Base-by-base conservation (phyloP, 805 yeast species). In the Candida morakotiae region DNA sequence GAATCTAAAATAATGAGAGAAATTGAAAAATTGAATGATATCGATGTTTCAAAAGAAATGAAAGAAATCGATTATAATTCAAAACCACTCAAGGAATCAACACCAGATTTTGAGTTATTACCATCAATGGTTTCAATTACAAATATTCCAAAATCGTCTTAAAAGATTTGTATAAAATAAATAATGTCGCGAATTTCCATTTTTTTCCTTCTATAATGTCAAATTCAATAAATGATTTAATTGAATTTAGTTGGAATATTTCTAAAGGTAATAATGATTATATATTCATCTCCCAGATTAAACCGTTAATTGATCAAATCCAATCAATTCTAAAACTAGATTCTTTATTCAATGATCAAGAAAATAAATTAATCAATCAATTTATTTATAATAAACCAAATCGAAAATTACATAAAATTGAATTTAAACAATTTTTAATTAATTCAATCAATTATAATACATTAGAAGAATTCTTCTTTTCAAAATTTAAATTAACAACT, bases 211-310 rank as follows among this genome's bases (percentile, higher is more conserved):
- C 4, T 26, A 9, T 14, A 26, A 7, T 9, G 7, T 11, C 16
- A 26, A 15, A 6, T 29, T 23, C 35, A 15, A 37, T 48, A 11
- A 54, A 53, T 24, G 49, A 46, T n/a, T 43, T 56, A 21, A 36
- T 57, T 4, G 45, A 45, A 17, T 37, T 30, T 13, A 46, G 56
- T 37, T 58, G 62, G 60, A 31, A 37, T 4, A 34, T 42, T n/a
- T 39, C 37, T 9, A 26, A 29, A 31, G 37, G 38, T n/a, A 47
- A 44, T 21, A 9, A 18, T 2, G 52, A 48, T 2, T 49, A 38
- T 37, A 55, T 61, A 14, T 51, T 52, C 31, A 47, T 55, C 15
- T 37, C 49, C 2, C 57, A 56, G 33, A 43, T 58, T 3, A 31
- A 40, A 9, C 43, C 39, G 3, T 43, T 61, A 11, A 35, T 61